A percentile compares a stretch with the other conserved stretches of the same genome.
phyloP scores from a whole-genome alignment of 805 yeast species.

The Candida pini region DNA sequence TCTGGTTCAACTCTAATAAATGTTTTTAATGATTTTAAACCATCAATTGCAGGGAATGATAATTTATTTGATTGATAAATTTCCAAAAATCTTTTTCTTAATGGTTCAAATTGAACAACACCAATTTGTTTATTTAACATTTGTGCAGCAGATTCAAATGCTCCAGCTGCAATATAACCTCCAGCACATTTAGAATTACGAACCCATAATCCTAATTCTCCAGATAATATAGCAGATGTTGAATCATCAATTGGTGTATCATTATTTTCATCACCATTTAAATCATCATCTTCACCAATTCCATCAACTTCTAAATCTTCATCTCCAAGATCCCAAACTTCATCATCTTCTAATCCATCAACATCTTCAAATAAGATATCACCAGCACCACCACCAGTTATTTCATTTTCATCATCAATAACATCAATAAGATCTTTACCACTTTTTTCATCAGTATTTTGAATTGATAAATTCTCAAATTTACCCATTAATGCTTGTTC shows the following conservation, averaged over 20 bases:
- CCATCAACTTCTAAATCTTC: constrained; percentile 66
- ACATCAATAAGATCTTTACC: constrained; percentile 1
- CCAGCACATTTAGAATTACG: constrained; percentile 88
- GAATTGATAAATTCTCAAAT: constrained; percentile 56
- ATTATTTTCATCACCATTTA: constrained; percentile 29
- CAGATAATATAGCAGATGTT: constrained; percentile 33
- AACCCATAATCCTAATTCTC: constrained; percentile 75
- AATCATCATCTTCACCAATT: constrained; percentile 34
- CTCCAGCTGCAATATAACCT: constrained; percentile 91
- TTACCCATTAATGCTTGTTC: constrained; percentile 81
- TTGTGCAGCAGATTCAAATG: constrained; percentile 93
- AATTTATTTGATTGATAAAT: constrained; percentile 78
- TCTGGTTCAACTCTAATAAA: constrained; percentile 65
- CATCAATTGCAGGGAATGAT: constrained; percentile 67
- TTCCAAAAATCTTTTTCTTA: constrained; percentile 75
- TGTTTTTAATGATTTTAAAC: constrained; percentile 62
- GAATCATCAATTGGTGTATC: constrained; percentile 21
- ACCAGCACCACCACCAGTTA: no score
- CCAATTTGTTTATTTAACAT: constrained; percentile 87
- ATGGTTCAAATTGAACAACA: constrained; percentile 79
- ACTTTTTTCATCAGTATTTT: constrained; percentile 28
- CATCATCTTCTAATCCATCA: constrained; percentile 53
- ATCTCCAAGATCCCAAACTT: constrained; percentile 79
- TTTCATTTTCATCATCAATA: constrained; percentile 34
- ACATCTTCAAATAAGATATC: constrained; percentile 33